A percentile compares a stretch with the other conserved stretches of the same genome.
Conservation (phyloP, 2,329 filamentous ascomycete species). For the Clonostachys sp. region DNA sequence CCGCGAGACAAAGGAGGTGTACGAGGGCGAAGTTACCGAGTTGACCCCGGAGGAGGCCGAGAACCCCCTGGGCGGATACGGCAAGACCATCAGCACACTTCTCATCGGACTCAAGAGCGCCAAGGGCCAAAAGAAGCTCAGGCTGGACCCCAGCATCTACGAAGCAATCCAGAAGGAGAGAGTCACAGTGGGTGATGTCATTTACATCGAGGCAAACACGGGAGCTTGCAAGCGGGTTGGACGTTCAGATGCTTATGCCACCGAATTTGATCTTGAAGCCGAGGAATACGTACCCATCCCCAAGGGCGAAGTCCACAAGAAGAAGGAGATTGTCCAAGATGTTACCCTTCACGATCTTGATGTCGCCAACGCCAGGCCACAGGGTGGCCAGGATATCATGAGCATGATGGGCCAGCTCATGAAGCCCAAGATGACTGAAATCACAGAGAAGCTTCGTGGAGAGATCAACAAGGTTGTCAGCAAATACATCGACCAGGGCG, state of each 20-base stretch:
- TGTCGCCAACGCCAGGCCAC: slow-evolving; percentile 88
- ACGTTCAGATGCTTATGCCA: slow-evolving; percentile 92
- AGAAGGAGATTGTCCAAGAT: slow-evolving; percentile 99
- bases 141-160: slow-evolving; percentile 96
- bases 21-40: slow-evolving; percentile 97
- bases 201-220: slow-evolving; percentile 99
- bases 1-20: slow-evolving; percentile 98
- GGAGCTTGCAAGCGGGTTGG: slow-evolving; percentile 97
- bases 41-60: slow-evolving; percentile 96
- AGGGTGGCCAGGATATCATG: slow-evolving; percentile 99
- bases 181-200: slow-evolving; percentile 92
- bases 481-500: slow-evolving; percentile 97
- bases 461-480: slow-evolving; percentile 99
- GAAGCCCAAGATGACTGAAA: slow-evolving; percentile 99
- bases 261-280: slow-evolving; percentile 96
- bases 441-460: slow-evolving; percentile 90
- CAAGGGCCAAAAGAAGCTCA: slow-evolving; percentile 95
- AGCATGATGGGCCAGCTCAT: slow-evolving; percentile 99
- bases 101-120: slow-evolving; percentile 93
- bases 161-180: slow-evolving; percentile 98
- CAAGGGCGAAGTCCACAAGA: slow-evolving; percentile 99
- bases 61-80: slow-evolving; percentile 94
- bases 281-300: slow-evolving; percentile 99
- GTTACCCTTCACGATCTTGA: slow-evolving; percentile 96
- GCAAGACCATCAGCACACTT: slow-evolving; percentile 94